phyloP scores from a whole-genome alignment of 208 protist species.

The Borovskyia barvae region DNA sequence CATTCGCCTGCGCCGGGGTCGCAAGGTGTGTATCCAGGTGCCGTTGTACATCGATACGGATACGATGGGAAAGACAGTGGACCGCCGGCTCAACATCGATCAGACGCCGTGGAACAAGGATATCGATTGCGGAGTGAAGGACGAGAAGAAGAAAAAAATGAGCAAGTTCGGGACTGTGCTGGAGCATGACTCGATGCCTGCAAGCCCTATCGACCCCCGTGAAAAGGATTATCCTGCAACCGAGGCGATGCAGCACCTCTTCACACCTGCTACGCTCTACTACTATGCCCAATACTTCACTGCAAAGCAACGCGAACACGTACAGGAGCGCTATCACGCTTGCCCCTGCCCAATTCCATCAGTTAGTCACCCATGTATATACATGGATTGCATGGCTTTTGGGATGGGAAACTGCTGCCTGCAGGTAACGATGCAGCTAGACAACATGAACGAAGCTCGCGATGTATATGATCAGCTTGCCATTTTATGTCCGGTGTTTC shows the following conservation, averaged over 20 bases:
- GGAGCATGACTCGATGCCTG: neutral
- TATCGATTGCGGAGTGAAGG: constrained; percentile 59
- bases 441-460: constrained; percentile 92
- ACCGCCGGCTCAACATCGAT: constrained; percentile 83
- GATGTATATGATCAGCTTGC: constrained; percentile 97
- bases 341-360: constrained; percentile 82
- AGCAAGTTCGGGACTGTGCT: constrained; percentile 37
- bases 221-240: constrained; percentile 39
- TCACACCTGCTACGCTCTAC: constrained; percentile 81
- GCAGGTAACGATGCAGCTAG: constrained; percentile 97
- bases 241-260: constrained; percentile 71
- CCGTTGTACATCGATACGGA: constrained; percentile 94
- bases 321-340: constrained; percentile 79
- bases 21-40: constrained; percentile 96
- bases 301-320: constrained; percentile 49
- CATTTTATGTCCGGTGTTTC: constrained; percentile 93
- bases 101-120: constrained; percentile 65
- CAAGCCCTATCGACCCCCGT: constrained; percentile 24
- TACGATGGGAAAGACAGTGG: constrained; percentile 82
- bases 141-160: constrained; percentile 49
- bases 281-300: constrained; percentile 93
- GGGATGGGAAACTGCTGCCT: constrained; percentile 98
- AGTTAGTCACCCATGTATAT: constrained; percentile 92
- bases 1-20: constrained; percentile 93
- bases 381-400: constrained; percentile 99